Percentiles rank a stretch among this genome's conserved stretches.
Conservation (phyloP, 2,329 filamentous ascomycete genomes). For the Furcasterigmium sp. region DNA sequence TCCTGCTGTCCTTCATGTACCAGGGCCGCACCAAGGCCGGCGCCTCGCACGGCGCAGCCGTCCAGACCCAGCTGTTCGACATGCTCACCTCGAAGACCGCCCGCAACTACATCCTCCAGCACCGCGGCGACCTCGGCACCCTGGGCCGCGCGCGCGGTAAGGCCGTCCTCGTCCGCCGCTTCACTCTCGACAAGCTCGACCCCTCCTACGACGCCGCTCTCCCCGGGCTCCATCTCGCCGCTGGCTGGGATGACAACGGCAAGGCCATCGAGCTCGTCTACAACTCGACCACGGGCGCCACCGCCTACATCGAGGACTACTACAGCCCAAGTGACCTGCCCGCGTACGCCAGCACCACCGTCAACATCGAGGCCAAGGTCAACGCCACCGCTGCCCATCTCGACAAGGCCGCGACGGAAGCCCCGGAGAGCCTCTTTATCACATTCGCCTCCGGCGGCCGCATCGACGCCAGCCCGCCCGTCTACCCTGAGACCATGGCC, state of each 20-base stretch:
- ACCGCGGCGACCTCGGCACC: neutral
- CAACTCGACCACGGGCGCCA: neutral
- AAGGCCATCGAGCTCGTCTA: neutral
- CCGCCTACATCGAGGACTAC: neutral
- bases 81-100: neutral
- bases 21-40: neutral
- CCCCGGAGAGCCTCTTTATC: neutral
- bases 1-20: conserved; percentile 1
- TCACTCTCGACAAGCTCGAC: neutral
- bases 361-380: neutral
- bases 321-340: neutral
- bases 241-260: neutral
- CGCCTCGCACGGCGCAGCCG: neutral
- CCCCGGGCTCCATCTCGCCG: neutral
- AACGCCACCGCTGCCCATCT: neutral
- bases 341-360: neutral
- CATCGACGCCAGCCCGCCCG: neutral
- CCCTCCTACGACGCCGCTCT: neutral
- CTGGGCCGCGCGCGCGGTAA: neutral
- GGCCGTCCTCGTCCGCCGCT: neutral
- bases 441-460: neutral
- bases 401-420: neutral
- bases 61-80: neutral
- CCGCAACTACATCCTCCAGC: neutral
- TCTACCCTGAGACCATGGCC: conserved; percentile 1